Percentiles rank a stretch among this genome's conserved stretches.
Conservation (phyloP, 164 flowering plant species). For the Macadamia integrifolia region DNA sequence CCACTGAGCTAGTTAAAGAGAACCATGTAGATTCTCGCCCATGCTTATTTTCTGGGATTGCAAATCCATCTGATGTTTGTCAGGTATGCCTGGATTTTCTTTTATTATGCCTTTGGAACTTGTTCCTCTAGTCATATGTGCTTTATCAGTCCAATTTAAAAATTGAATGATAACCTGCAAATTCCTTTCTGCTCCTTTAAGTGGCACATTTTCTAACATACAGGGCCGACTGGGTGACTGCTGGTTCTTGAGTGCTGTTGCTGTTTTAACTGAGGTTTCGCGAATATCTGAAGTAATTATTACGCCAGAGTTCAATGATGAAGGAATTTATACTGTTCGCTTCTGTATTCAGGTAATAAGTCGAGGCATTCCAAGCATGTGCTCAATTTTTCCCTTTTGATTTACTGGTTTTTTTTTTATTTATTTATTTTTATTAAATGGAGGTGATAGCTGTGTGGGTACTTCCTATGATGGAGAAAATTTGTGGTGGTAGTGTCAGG, state of each 20-base stretch:
- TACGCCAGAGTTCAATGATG: conserved; percentile 92
- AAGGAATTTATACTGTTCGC: conserved; percentile 96
- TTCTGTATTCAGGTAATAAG: conserved; percentile 89
- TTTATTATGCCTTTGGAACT: too few species aligned
- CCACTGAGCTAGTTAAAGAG: conserved; percentile 65
- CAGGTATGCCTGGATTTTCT: conserved; percentile 48
- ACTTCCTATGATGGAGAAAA: too few species aligned
- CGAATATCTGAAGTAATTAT: conserved; percentile 93
- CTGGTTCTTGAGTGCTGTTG: conserved; percentile 99
- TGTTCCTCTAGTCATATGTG: too few species aligned
- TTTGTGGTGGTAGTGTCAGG: too few species aligned
- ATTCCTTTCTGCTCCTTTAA: not conserved
- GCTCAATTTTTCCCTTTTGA: conserved; percentile 1
- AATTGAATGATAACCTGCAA: not conserved
- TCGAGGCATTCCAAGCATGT: not conserved
- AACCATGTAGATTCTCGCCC: conserved; percentile 51
- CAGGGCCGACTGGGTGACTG: conserved; percentile 99
- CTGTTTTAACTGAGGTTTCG: conserved; percentile 94
- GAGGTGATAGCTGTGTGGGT: too few species aligned
- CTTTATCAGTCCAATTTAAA: not conserved
- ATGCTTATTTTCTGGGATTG: conserved; percentile 78
- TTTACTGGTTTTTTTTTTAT: not conserved
- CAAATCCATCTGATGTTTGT: conserved; percentile 97
- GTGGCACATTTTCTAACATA: conserved; percentile 5
- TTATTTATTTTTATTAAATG: not conserved